Evolutionary conservation across 192 early-diverging fungal genomes (phyloP).

Genomic region (Podila minutissima): DNA sequence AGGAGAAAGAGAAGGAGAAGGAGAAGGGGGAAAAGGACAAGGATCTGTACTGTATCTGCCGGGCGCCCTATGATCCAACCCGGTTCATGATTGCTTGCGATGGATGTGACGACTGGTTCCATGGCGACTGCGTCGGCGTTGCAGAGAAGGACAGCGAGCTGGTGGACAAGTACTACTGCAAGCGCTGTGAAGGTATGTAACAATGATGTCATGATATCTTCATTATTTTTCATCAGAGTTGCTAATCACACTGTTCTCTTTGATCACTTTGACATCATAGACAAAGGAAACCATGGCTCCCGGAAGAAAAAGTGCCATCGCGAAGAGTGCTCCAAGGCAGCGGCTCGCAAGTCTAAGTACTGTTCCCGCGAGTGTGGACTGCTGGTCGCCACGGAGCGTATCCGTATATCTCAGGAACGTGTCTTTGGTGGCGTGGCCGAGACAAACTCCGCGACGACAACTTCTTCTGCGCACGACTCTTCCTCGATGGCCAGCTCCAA

Average conservation of each 20-base stretch:
- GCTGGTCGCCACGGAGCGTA: slow-evolving; percentile 53
- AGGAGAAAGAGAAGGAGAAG: not conserved
- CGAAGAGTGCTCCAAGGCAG: slow-evolving; percentile 55
- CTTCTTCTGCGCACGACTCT: not conserved
- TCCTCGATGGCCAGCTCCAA: slow-evolving; percentile 10
- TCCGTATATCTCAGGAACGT: slow-evolving; percentile 53
- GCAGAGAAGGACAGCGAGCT: slow-evolving; percentile 60
- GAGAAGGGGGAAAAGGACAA: slow-evolving; percentile 1
- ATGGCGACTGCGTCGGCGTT: slow-evolving; percentile 77
- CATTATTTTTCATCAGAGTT: slow-evolving; percentile 6
- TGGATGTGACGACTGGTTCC: slow-evolving; percentile 79
- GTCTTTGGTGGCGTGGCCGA: slow-evolving; percentile 19
- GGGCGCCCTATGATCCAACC: slow-evolving; percentile 58
- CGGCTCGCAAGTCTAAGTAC: slow-evolving; percentile 55
- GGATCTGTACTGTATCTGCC: slow-evolving; percentile 72
- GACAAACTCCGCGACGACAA: not conserved
- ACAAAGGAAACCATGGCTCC: slow-evolving; percentile 56
- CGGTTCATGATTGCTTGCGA: slow-evolving; percentile 84
- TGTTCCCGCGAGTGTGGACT: slow-evolving; percentile 66
- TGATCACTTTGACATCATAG: slow-evolving; percentile 20
- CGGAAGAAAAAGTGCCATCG: slow-evolving; percentile 60
- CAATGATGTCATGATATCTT: not conserved
- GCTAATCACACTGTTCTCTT: not conserved
- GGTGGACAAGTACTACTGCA: slow-evolving; percentile 74
- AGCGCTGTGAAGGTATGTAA: slow-evolving; percentile 62